Base-by-base conservation (phyloP, 1,139 yeast genomes). In the Taphrina betulina region DNA sequence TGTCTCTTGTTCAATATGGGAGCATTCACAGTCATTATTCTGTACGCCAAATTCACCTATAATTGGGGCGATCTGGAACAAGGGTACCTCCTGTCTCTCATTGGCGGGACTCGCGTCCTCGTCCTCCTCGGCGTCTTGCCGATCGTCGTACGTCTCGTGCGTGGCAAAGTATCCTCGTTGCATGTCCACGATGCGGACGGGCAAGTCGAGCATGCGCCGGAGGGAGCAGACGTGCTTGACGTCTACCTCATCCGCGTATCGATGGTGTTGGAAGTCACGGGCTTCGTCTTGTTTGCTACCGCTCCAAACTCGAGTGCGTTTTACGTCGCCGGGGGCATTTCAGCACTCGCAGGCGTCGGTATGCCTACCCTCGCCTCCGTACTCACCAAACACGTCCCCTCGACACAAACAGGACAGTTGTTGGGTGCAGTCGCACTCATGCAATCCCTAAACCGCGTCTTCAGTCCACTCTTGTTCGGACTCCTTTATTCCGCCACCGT, bases 11-110 rank as follows among this genome's bases (percentile, higher is more conserved):
- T 67, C 29, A 65, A 69, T 1, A 62, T 69, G 12, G 72, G 75
- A 1, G 57, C 69, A 24, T 76, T 77, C 7, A 77, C 78, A 20
- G 69, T 82, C 0, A 61, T 78, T 16, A 67, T 83, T 1, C 70
- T 86, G 29, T 85, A 79, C 64, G 78, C 83, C 0, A 78, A 83
- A 28, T 80, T 75, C 65, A 67, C 65, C 40, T 85, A 80, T 67
- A 64, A 74, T 20, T 83, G 94, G 87, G 70, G 71, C 1, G 75
- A 86, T 19, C 76, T 72, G 2, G 77, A 78, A 17, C 57, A 53
- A 29, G 89, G 92, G 4, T 75, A 77, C 59, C 75, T 79, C 58
- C 68, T 86, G 58, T 79, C 90, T 0, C 59, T 77, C 0, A 63
- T 77, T 1, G 84, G 87, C 46, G 61, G 78, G 1, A 68, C 78